Evolutionary conservation across 1,284 basidiomycete species (phyloP), one percentile per base, ranked within the genome.

Genomic region (Hemileia vastatrix): DNA sequence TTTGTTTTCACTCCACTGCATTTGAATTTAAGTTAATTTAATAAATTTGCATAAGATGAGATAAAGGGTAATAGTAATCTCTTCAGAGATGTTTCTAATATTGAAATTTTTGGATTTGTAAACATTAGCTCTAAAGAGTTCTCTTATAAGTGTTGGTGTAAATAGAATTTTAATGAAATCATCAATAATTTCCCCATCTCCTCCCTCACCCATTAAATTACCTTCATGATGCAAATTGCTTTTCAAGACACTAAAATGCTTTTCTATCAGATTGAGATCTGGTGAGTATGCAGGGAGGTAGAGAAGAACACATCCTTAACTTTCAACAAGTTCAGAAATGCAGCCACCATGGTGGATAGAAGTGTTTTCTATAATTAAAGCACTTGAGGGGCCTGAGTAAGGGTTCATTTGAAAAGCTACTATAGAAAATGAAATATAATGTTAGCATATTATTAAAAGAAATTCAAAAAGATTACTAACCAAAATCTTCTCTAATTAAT

Each of bases 211-310:
- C 4, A 2, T 40, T 4, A 54, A 36, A 8, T 9, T 9, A n/a
- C n/a, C n/a, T 2, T 3, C 52, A 36, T 54, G 43, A 2, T 13
- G 52, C 24, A 54, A 36, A 2, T 15, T 3, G 2, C 32, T 19
- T 24, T 54, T 54, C n/a, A 32, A 24, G 6, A 54, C 24, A 54
- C 31, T 3, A n/a, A n/a, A n/a, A n/a, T n/a, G n/a, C n/a, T n/a
- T n/a, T n/a, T n/a, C n/a, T n/a, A n/a, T n/a, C n/a, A 32, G 50
- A n/a, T 54, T 36, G 3, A 54, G n/a, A 21, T 54, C 52, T 36
- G 52, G 52, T 9, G n/a, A 54, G 31, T 54, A 54, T 9, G 31
- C 31, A 19, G 52, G 31, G 2, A 54, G 18, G n/a, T 54, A 40
- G 6, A 54, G 3, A 9, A 54, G 21, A 4, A 15, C 11, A 36